These are phyloP conservation scores for Cercospora sesami DNA, from an alignment of 2,329 filamentous ascomycete genomes.

Conservation along the genomic window DNA sequence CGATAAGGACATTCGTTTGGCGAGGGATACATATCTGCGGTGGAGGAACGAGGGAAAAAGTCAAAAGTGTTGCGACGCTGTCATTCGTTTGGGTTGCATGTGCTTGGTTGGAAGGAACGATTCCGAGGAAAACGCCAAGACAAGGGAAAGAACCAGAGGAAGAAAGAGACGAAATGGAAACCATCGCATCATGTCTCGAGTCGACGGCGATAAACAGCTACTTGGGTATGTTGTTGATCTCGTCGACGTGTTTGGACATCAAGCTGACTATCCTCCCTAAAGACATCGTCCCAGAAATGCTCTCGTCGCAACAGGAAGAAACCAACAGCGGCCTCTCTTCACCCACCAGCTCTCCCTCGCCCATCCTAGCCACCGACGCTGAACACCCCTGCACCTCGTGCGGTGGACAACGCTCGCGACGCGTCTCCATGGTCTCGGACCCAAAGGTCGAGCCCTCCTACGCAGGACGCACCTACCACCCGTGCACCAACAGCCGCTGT, in stretches of 20 bases:
- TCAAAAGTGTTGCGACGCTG: not conserved
- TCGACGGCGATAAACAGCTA: constrained; percentile 11
- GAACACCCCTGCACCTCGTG: constrained; percentile 25
- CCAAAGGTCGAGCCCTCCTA: constrained; percentile 11
- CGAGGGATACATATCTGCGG: not conserved
- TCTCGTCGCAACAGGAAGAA: constrained; percentile 4
- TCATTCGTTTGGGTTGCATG: not conserved
- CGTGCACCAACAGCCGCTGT: constrained; percentile 24
- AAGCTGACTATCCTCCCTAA: not conserved
- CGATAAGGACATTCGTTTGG: not conserved
- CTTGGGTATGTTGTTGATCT: not conserved
- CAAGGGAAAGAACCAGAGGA: not conserved
- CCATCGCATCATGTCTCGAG: constrained; percentile 13
- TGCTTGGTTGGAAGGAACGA: not conserved
- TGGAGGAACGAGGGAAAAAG: not conserved
- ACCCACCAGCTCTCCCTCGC: constrained; percentile 2
- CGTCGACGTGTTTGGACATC: not conserved
- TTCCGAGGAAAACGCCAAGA: not conserved
- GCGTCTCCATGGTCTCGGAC: constrained; percentile 19
- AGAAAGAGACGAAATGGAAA: not conserved
- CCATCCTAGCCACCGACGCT: constrained; percentile 16
- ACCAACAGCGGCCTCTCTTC: not conserved
- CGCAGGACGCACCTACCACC: constrained; percentile 20
- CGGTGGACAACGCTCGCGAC: constrained; percentile 19
- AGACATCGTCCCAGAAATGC: constrained; percentile 25